phyloP scores from a whole-genome alignment of 2,329 filamentous ascomycete species.

The Aspergillus sp. region DNA sequence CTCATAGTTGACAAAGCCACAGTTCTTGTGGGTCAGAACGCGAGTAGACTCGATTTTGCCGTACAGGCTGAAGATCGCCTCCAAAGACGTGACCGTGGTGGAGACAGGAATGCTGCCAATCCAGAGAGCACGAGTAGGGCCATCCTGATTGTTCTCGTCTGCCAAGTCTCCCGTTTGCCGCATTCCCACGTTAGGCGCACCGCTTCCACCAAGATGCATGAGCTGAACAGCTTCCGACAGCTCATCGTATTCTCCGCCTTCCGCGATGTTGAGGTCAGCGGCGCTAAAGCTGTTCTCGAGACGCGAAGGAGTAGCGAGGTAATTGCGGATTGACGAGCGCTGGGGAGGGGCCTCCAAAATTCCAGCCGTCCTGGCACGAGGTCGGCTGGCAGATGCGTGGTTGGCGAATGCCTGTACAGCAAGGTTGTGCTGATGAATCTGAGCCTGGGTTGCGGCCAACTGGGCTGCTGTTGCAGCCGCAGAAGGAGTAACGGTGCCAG shows the following conservation, averaged over 20 bases:
- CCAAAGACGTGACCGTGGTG: constrained; percentile 90
- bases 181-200: constrained; percentile 59
- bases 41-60: constrained; percentile 87
- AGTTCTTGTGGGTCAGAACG: constrained; percentile 97
- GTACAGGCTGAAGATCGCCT: constrained; percentile 93
- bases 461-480: constrained; percentile 60
- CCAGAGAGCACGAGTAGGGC: constrained; percentile 91
- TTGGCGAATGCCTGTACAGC: constrained; percentile 90
- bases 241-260: constrained; percentile 77
- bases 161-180: constrained; percentile 65
- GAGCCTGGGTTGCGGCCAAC: constrained; percentile 61
- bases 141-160: constrained; percentile 80
- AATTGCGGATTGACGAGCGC: constrained; percentile 67
- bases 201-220: constrained; percentile 62
- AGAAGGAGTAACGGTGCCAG: constrained; percentile 61
- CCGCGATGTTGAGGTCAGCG: constrained; percentile 71
- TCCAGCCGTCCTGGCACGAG: constrained; percentile 86
- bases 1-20: constrained; percentile 98
- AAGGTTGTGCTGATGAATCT: constrained; percentile 87
- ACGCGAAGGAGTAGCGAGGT: constrained; percentile 73
- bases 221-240: constrained; percentile 80
- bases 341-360: constrained; percentile 77
- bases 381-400: constrained; percentile 77
- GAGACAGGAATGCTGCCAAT: constrained; percentile 96
- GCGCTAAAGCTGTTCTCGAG: constrained; percentile 75